These are phyloP conservation scores for Paraconiothyrium sp. DNA, from an alignment of 2,329 filamentous ascomycete genomes.

Conservation along the genomic window DNA sequence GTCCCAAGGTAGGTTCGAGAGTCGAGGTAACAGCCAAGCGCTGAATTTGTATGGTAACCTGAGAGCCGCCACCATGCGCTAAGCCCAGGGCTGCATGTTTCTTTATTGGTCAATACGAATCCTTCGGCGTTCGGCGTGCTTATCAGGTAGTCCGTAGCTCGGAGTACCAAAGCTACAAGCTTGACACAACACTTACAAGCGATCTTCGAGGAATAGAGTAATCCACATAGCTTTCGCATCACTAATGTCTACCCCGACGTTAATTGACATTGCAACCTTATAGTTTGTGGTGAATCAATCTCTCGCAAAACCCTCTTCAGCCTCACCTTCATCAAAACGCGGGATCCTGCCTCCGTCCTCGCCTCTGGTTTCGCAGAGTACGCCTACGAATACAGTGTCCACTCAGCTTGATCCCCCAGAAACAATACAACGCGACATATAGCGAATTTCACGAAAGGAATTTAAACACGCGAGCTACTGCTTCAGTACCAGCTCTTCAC, in stretches of 20 bases:
- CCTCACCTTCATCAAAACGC: neutral
- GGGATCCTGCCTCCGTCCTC: neutral
- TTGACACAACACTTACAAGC: neutral
- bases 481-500: too few species aligned
- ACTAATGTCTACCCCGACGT: too few species aligned
- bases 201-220: neutral
- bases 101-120: neutral
- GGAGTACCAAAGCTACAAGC: neutral
- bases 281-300: neutral
- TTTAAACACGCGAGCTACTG: too few species aligned
- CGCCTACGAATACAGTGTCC: neutral
- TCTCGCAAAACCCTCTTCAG: neutral
- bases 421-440: neutral
- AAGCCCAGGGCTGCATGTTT: neutral
- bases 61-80: neutral
- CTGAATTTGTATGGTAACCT: neutral
- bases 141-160: neutral
- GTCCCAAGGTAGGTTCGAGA: neutral
- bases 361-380: neutral
- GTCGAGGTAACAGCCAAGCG: neutral
- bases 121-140: constrained; percentile 13
- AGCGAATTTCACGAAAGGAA: neutral
- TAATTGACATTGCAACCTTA: neutral
- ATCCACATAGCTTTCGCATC: too few species aligned
- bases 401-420: neutral